phyloP scores from a whole-genome alignment of 371 early-diverging fungal genomes.

The Mucor sp. region DNA sequence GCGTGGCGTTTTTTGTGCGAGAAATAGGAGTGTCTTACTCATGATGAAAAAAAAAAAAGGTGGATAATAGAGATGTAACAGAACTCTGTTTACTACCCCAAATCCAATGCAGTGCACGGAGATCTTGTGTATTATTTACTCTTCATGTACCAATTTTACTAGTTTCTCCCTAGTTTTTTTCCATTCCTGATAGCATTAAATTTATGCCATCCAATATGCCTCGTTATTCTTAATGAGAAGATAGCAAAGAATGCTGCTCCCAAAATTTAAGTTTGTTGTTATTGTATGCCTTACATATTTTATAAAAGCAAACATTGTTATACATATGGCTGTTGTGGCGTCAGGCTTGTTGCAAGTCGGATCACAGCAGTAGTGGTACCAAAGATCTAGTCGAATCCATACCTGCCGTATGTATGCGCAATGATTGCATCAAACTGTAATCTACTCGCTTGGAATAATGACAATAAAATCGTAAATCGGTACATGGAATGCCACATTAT shows the following conservation, averaged over 20 bases:
- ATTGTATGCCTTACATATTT: background rate
- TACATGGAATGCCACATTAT: background rate
- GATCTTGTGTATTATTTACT: background rate
- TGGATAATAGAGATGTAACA: background rate
- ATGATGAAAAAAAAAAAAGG: background rate
- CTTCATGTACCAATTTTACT: background rate
- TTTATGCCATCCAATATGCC: constrained; percentile 2
- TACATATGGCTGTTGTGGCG: background rate
- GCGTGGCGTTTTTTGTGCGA: background rate
- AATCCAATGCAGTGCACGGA: constrained; percentile 11
- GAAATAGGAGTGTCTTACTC: background rate
- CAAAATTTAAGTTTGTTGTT: background rate
- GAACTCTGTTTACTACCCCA: background rate
- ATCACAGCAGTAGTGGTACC: background rate
- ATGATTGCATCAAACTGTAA: background rate
- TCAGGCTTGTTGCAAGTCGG: background rate
- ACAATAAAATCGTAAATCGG: background rate
- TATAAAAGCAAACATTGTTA: background rate
- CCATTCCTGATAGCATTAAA: constrained; percentile 1
- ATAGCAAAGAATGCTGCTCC: background rate
- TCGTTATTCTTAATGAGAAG: background rate
- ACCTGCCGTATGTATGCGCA: background rate
- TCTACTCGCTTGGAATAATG: background rate
- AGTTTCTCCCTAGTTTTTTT: background rate
- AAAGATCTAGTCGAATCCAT: background rate